Evolutionary conservation across 768 basidiomycete genomes (phyloP), one percentile per base, ranked within the genome.

Genomic region (Boletus rufocinnamomeus): DNA sequence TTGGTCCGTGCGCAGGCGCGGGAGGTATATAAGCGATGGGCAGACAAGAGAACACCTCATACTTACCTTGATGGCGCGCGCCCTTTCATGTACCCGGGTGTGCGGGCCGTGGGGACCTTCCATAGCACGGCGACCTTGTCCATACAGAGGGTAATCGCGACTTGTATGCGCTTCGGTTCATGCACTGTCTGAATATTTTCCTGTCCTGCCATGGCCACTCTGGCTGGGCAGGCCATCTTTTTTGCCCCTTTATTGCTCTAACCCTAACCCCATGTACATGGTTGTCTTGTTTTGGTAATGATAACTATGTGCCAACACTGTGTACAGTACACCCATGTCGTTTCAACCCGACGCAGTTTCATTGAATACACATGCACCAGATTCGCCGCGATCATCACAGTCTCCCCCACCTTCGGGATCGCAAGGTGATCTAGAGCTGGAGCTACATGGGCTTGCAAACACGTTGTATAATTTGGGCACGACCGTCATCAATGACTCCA

Each of bases 151-250:
- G 73, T 66, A 54, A 65, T 52, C 62, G 58, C 64, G 74, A 75
- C 74, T 80, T 80, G 79, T 79, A 77, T 78, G 70, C 74, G 81
- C 82, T 82, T 81, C 76, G 83, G 84, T 77, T 80, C 82, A 85
- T 86, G 86, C 85, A 87, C 80, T 80, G 84, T 86, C 85, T 78
- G 66, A 86, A 87, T 87, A 86, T 87, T 87, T 87, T 80, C 84
- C 85, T 74, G 84, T 85, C 82, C 81, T 76, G 76, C 80, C 79
- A 77, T 67, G 78, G 80, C 79, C 79, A 74, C 79, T 80, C 79
- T 72, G 70, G 70, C 70, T 74, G 66, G 72, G 70, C 56, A 72
- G 72, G 70, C 70, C 70, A 1, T 63, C 52, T 60, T 63, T 65
- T 68, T 52, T 50, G 65, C 19, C 2, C 21, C 3, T 66, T 35